Conservation (phyloP, 352 stramenopile genomes). For the Elongisporangium anandrum region DNA sequence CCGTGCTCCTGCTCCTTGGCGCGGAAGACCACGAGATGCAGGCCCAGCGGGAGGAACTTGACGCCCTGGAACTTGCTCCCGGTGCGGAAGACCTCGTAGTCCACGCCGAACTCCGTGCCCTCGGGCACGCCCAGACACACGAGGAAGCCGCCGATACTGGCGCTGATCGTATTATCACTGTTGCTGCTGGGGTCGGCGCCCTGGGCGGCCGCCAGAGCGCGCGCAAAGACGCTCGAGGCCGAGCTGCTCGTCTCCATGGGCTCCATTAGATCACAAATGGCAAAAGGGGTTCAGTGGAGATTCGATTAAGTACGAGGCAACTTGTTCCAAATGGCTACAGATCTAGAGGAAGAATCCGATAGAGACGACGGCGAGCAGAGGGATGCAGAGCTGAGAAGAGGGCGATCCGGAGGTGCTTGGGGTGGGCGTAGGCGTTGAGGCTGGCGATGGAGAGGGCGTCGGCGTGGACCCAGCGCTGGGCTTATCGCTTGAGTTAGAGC, state of each 20-base stretch:
- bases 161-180: background rate
- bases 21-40: slow-evolving; percentile 83
- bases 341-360: background rate
- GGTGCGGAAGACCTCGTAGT: slow-evolving; percentile 85
- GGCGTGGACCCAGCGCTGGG: slow-evolving; percentile 1
- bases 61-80: slow-evolving; percentile 76
- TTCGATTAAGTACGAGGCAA: slow-evolving; percentile 19
- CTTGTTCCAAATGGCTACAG: slow-evolving; percentile 7
- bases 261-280: slow-evolving; percentile 2
- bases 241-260: slow-evolving; percentile 8
- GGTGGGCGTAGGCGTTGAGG: background rate
- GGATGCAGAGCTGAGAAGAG: background rate
- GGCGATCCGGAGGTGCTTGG: background rate
- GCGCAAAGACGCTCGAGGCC: slow-evolving; percentile 33
- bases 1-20: slow-evolving; percentile 73
- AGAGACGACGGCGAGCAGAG: background rate
- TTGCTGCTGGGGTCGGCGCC: background rate
- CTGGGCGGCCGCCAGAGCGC: slow-evolving; percentile 21
- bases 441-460: background rate
- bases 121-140: slow-evolving; percentile 81
- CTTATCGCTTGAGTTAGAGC: slow-evolving; percentile 8
- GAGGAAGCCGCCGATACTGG: slow-evolving; percentile 55
- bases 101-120: slow-evolving; percentile 77
- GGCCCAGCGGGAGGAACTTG: slow-evolving; percentile 77
- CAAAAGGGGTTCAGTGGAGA: slow-evolving; percentile 13